Conservation (phyloP, 2,329 filamentous ascomycete species). For the Colletotrichum sp. region DNA sequence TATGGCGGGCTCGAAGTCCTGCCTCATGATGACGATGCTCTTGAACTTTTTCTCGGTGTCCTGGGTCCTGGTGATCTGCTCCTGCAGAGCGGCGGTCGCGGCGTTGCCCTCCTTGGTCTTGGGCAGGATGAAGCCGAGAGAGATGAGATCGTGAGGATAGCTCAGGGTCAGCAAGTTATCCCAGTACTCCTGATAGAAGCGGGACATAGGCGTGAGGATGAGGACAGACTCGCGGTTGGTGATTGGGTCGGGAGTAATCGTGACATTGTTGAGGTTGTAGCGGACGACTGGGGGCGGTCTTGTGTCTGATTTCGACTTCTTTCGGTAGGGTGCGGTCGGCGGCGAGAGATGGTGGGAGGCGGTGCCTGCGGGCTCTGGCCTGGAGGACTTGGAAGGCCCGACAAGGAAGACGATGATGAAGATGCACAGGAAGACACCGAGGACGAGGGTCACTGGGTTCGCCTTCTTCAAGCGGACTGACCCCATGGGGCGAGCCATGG, state of each 20-base stretch:
- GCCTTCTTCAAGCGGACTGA: constrained; percentile 78
- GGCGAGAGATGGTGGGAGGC: constrained; percentile 49
- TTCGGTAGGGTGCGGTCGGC: constrained; percentile 48
- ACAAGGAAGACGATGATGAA: constrained; percentile 72
- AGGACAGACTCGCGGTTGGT: constrained; percentile 85
- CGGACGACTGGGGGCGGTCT: constrained; percentile 84
- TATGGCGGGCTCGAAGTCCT: constrained; percentile 89
- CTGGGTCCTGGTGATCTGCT: constrained; percentile 85
- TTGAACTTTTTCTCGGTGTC: constrained; percentile 85
- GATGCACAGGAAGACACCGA: constrained; percentile 75
- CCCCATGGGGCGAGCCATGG: constrained; percentile 65
- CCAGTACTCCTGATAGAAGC: constrained; percentile 96
- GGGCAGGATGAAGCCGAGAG: constrained; percentile 93
- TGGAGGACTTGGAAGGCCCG: constrained; percentile 54
- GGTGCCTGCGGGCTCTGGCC: constrained; percentile 49
- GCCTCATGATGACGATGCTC: constrained; percentile 90
- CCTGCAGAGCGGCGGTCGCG: constrained; percentile 82
- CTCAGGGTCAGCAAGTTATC: constrained; percentile 83
- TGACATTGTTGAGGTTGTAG: constrained; percentile 96
- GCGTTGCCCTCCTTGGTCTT: constrained; percentile 91
- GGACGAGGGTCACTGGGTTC: constrained; percentile 75
- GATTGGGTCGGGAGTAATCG: constrained; percentile 76
- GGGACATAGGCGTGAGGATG: constrained; percentile 89
- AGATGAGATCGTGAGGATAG: constrained; percentile 95
- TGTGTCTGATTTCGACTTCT: constrained; percentile 56